phyloP scores from a whole-genome alignment of 345 rosid genomes.

The Dimocarpus longan region DNA sequence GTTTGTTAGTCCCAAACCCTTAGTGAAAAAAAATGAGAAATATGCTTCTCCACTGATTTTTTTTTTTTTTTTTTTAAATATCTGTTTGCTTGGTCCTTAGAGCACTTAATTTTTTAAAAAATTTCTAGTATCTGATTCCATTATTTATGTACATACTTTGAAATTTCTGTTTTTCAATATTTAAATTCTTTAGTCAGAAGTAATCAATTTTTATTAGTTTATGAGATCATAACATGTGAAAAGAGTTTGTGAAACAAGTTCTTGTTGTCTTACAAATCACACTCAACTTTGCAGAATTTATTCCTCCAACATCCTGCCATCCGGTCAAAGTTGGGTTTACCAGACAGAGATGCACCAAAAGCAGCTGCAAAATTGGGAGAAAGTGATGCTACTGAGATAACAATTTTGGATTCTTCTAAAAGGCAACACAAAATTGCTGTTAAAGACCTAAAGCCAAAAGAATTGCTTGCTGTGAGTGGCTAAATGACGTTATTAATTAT shows the following conservation, averaged over 20 bases:
- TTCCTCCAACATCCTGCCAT: slow-evolving; percentile 60
- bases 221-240: not conserved
- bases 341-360: slow-evolving; percentile 33
- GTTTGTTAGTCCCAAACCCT: not conserved
- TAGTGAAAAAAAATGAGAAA: not conserved
- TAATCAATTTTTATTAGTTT: not conserved
- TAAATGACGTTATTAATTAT: slow-evolving; percentile 15
- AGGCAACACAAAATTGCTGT: slow-evolving; percentile 36
- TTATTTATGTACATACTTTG: not conserved
- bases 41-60: not conserved
- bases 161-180: not conserved
- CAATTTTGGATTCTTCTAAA: slow-evolving; percentile 32
- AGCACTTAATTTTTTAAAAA: not conserved
- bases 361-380: slow-evolving; percentile 29
- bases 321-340: slow-evolving; percentile 67
- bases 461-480: slow-evolving; percentile 65
- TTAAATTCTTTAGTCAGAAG: not conserved
- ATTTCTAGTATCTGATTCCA: not conserved
- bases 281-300: slow-evolving; percentile 60
- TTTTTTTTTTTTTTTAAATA: not conserved
- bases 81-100: not conserved
- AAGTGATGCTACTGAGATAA: slow-evolving; percentile 23
- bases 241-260: not conserved
- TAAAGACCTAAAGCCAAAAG: slow-evolving; percentile 54
- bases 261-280: not conserved